Conservation (phyloP, 148 eudicot species). For the Suaeda aralocaspica region DNA sequence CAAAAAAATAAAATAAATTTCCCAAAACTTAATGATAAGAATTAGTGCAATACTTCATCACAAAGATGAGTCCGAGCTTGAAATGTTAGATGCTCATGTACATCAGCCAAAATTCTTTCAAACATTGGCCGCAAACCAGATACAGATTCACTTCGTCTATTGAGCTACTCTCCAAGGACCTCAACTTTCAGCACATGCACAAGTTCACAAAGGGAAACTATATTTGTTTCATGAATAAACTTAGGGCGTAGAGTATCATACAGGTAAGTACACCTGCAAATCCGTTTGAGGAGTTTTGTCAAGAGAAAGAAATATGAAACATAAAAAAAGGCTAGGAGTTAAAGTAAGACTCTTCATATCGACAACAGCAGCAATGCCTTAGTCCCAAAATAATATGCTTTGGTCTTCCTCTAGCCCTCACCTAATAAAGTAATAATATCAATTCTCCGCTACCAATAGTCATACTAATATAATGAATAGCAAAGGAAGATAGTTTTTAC, state of each 20-base stretch:
- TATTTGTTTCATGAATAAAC: conserved; percentile 90
- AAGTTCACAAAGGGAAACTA: conserved; percentile 90
- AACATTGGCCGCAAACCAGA: conserved; percentile 91
- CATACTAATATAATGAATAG: not conserved
- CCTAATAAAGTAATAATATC: not conserved
- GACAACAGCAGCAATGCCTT: no score
- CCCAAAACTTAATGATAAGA: not conserved
- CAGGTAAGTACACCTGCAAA: conserved; percentile 89
- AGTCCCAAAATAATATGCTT: no score
- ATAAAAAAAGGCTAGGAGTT: not conserved
- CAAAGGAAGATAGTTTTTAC: no score
- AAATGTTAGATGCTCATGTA: conserved; percentile 90
- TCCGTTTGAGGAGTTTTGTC: conserved; percentile 14
- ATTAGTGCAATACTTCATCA: conserved; percentile 64
- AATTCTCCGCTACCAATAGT: not conserved
- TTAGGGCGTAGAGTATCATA: conserved; percentile 96
- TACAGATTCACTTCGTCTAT: conserved; percentile 74
- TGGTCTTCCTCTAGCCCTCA: no score
- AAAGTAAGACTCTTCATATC: no score
- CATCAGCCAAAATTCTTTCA: conserved; percentile 88
- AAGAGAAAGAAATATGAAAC: conserved; percentile 12
- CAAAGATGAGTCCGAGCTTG: conserved; percentile 94
- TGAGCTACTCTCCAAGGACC: conserved; percentile 85
- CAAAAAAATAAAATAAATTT: not conserved
- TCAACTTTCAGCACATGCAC: conserved; percentile 92